Evolutionary conservation across 495 filamentous ascomycete species (phyloP).

Genomic region (Pseudotulostoma volvatum): DNA sequence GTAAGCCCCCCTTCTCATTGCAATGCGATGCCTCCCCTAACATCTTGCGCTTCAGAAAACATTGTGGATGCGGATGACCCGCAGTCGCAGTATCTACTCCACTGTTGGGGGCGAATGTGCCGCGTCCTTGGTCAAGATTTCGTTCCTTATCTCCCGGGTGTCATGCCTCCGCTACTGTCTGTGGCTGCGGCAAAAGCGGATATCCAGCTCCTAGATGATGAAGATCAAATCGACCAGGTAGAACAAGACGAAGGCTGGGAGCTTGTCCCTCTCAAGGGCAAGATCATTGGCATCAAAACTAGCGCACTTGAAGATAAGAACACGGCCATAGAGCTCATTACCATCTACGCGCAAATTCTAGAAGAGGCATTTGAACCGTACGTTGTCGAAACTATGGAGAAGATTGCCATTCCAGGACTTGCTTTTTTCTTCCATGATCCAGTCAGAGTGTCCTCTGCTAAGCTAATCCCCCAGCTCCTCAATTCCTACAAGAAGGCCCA

Average conservation of each 20-base stretch:
- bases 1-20: background rate
- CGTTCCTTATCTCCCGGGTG: conserved; percentile 74
- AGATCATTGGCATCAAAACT: conserved; percentile 96
- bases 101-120: conserved; percentile 99
- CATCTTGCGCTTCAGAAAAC: conserved; percentile 21
- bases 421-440: conserved; percentile 99
- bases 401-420: conserved; percentile 83
- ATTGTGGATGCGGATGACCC: conserved; percentile 90
- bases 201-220: conserved; percentile 90
- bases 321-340: conserved; percentile 93
- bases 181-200: conserved; percentile 92
- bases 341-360: conserved; percentile 89
- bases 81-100: conserved; percentile 89
- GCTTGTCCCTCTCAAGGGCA: conserved; percentile 86
- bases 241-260: conserved; percentile 98
- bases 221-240: conserved; percentile 81
- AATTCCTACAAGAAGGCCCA: conserved; percentile 87
- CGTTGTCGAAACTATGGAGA: conserved; percentile 85
- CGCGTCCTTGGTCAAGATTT: conserved; percentile 82
- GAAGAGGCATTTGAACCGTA: conserved; percentile 85
- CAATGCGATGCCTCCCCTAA: background rate
- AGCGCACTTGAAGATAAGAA: conserved; percentile 96
- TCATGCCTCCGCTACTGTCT: conserved; percentile 87
- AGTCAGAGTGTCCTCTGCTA: conserved; percentile 87
- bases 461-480: conserved; percentile 84